A percentile compares a stretch with the other conserved stretches of the same genome.
Evolutionary conservation across 768 basidiomycete species (phyloP).

Genomic region (Russula brevipes): DNA sequence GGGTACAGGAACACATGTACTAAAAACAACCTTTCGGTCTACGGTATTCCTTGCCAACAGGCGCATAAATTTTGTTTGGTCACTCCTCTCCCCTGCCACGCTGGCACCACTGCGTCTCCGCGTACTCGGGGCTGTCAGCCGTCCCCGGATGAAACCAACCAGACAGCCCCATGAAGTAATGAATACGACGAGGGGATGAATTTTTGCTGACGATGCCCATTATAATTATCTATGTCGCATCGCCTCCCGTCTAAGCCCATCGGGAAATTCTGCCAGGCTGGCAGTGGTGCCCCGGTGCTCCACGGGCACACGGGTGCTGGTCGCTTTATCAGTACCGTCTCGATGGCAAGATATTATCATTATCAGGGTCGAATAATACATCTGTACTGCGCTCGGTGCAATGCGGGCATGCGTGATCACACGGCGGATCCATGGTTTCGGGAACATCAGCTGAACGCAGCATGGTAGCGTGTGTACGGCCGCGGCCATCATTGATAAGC

Average conservation of each 20-base stretch:
- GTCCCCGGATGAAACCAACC: background rate
- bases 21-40: background rate
- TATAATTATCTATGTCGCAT: background rate
- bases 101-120: background rate
- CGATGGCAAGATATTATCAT: background rate
- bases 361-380: too few relatives aligned
- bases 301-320: background rate
- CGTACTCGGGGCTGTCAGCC: background rate
- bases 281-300: background rate
- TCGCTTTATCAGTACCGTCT: background rate
- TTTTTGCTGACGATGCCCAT: background rate
- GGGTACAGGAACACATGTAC: background rate
- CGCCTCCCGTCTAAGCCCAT: background rate
- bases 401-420: background rate
- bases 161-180: background rate
- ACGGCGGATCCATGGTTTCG: background rate
- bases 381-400: background rate
- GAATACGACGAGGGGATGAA: background rate
- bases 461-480: slow-evolving; percentile 5
- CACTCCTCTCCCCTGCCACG: background rate
- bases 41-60: background rate
- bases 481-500: background rate
- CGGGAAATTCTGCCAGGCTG: slow-evolving; percentile 4
- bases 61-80: background rate
- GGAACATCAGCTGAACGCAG: background rate